Conservation (phyloP, 2,329 filamentous ascomycete species). For the Xylariaceae sp. region DNA sequence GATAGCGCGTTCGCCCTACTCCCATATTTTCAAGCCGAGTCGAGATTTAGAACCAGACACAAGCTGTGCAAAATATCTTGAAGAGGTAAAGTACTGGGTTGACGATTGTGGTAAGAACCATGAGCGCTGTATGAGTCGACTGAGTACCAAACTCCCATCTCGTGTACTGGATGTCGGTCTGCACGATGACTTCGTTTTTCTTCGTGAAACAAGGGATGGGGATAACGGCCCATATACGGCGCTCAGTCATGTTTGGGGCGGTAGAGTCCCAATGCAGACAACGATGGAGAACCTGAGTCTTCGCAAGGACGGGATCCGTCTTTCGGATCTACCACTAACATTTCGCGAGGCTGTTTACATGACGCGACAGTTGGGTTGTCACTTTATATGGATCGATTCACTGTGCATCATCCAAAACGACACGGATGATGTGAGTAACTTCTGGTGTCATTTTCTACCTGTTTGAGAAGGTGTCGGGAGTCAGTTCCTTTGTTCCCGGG, state of each 20-base stretch:
- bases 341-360: slow-evolving; percentile 18
- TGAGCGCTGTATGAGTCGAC: slow-evolving; percentile 10
- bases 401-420: slow-evolving; percentile 10
- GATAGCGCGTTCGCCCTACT: slow-evolving; percentile 13
- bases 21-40: slow-evolving; percentile 14
- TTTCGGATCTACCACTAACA: slow-evolving; percentile 16
- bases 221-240: slow-evolving; percentile 14
- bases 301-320: slow-evolving; percentile 16
- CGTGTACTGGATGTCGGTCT: slow-evolving; percentile 19
- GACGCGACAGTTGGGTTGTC: slow-evolving; percentile 13
- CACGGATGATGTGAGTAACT: slow-evolving; percentile 16
- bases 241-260: slow-evolving; percentile 21
- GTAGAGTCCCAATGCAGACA: slow-evolving; percentile 15
- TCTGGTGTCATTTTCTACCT: too few species aligned
- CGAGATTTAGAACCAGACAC: slow-evolving; percentile 16
- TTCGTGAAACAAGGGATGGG: slow-evolving; percentile 10
- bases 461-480: too few species aligned
- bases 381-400: slow-evolving; percentile 19
- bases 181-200: slow-evolving; percentile 12
- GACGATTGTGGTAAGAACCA: slow-evolving; percentile 14
- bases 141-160: slow-evolving; percentile 12
- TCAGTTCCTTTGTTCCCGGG: too few species aligned
- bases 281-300: slow-evolving; percentile 3
- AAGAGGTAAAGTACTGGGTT: slow-evolving; percentile 19
- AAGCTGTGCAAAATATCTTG: slow-evolving; percentile 10